Evolutionary conservation across 2,329 filamentous ascomycete genomes (phyloP), one percentile per base, ranked within the genome.

Genomic region (Sphaerulina vaccinii): DNA sequence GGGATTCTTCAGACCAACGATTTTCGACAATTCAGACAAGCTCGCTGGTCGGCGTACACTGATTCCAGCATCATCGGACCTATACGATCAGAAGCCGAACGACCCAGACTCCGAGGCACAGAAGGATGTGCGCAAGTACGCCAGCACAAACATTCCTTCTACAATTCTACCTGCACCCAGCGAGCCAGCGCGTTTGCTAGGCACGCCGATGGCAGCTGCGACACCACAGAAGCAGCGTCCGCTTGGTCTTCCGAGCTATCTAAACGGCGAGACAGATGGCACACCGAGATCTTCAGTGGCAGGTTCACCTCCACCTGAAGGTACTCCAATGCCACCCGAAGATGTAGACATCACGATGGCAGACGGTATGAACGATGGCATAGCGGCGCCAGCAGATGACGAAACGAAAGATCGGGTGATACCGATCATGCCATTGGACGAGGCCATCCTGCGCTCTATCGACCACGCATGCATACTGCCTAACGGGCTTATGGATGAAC

Each of bases 21-120:
- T 96, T 49, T 96, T 97, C 61, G 89, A 95, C 67, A 86, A 90
- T 62, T 83, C 80, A 22, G 73, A 80, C 29, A 99, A 99, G 74
- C 80, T 97, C 9, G 75, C 79, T 16, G 86, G 88, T 36, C 84
- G 92, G 43, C 83, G 90, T 59, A 90, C 86, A 64, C 77, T 97
- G 18, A 83, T 97, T 24, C 85, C 89, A 49, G 86, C 88, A 32
- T 96, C 92, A 0, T 90, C 91, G 63, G 95, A 99, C 67, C 84
- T 95, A 10, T 99, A 99, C 70, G 93, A 97, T 56, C 85, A 87
- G 22, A 87, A 92, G 10, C 89, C 91, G 0, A 95, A 97, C 68
- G 93, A 99, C 66, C 93, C 93, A 1, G 75, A 84, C 1, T 96
- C 93, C 0, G 79, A 85, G 7, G 92, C 93, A 3, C 93, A 99